These are phyloP conservation scores for Thelephora ganbajun DNA, from an alignment of 768 basidiomycete genomes.

Conservation along the genomic window DNA sequence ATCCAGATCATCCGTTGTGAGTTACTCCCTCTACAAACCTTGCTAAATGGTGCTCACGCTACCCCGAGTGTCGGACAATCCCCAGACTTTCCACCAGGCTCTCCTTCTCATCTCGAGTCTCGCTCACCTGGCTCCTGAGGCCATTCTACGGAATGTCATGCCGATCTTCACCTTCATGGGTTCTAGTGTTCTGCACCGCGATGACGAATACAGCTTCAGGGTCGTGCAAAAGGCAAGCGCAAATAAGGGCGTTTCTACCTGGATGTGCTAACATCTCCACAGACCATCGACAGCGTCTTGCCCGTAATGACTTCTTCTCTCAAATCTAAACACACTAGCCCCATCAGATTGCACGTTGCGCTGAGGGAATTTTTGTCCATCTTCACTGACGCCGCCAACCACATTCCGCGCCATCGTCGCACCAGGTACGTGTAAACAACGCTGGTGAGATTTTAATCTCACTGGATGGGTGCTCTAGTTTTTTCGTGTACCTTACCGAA, in stretches of 20 bases:
- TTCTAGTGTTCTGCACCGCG: conserved; percentile 92
- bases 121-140: conserved; percentile 75
- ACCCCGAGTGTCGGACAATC: conserved; percentile 57
- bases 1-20: conserved; percentile 77
- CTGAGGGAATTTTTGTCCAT: conserved; percentile 76
- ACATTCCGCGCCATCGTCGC: conserved; percentile 87
- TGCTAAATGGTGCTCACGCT: background rate
- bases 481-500: conserved; percentile 79
- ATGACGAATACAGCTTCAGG: conserved; percentile 89
- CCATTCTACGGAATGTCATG: conserved; percentile 90
- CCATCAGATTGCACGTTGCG: conserved; percentile 49
- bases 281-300: conserved; percentile 91
- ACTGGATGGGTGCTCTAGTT: conserved; percentile 29
- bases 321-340: conserved; percentile 36
- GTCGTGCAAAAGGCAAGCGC: conserved; percentile 77
- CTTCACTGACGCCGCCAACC: conserved; percentile 86
- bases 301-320: conserved; percentile 84
- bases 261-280: background rate
- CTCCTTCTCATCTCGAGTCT: conserved; percentile 76
- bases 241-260: background rate
- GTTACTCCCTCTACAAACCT: conserved; percentile 7
- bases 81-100: conserved; percentile 90
- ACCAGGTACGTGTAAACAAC: conserved; percentile 45
- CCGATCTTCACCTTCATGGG: conserved; percentile 99
- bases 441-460: background rate